Base-by-base conservation (phyloP, 495 filamentous ascomycete genomes). In the Schizothecium vesticola region DNA sequence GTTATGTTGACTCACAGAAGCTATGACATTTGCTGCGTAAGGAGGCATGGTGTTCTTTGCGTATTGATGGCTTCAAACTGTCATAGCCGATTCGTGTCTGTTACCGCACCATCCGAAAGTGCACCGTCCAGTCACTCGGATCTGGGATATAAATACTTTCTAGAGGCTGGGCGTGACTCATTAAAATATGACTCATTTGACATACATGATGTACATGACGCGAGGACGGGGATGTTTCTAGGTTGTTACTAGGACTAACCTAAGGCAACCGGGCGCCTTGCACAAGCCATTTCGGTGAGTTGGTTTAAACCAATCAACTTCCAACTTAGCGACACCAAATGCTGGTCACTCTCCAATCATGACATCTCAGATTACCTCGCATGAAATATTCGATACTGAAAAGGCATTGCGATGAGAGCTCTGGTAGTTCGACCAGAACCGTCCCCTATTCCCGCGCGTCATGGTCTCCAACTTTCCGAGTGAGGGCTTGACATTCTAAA, bases 301-400 rank as follows among this genome's bases (percentile, higher is more conserved):
- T 57, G 56, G 56, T 7, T 57, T 57, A 21, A 57, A 57, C 56
- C 56, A 57, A 57, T 57, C 56, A n/a, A 57, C 61, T 55, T 25
- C n/a, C 12, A 21, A 21, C 60, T 11, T 21, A 63, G 19, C 28
- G 16, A 43, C 3, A 24, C 61, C 16, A 31, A 43, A 63, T 63
- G 61, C 31, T 2, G 61, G 7, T n/a, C n/a, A 12, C 29, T 63
- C 61, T 63, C 61, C 61, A 51, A 63, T 63, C 61, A 63, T 63
- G 29, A 23, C 23, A n/a, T 23, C 61, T 51, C 61, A 63, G 21
- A 56, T 55, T 63, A 63, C 33, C 2, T 51, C 2, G 61, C 12
- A 23, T 51, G 29, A 63, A 63, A 57, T 57, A 57, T 57, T 57
- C 56, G 16, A 57, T 57, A 57, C 56, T 19, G 6, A 57, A 19